A percentile compares a stretch with the other conserved stretches of the same genome.
These are phyloP conservation scores for Paramecium pentaurelia DNA, from an alignment of 73 alveolate species.

Conservation along the genomic window DNA sequence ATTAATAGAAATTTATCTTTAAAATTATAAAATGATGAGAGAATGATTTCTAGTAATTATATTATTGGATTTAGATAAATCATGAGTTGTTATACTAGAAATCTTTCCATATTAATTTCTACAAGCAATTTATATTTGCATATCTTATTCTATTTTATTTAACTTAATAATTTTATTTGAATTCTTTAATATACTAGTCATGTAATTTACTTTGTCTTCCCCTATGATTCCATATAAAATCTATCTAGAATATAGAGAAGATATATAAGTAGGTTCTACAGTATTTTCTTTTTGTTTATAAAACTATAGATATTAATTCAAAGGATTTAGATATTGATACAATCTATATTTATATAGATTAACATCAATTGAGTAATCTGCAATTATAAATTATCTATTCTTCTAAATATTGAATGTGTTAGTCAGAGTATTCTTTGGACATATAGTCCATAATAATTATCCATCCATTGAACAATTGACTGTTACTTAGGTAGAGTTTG, in stretches of 20 bases:
- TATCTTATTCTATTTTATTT: not conserved
- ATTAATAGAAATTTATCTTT: not conserved
- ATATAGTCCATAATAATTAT: not conserved
- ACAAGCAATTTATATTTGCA: conserved; percentile 6
- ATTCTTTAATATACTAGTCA: not conserved
- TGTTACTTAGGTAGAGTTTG: not conserved
- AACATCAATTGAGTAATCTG: not conserved
- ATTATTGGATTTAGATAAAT: not conserved
- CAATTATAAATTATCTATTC: not conserved
- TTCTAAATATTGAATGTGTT: not conserved
- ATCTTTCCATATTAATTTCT: not conserved
- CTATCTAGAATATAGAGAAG: not conserved
- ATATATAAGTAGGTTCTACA: not conserved
- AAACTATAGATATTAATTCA: not conserved
- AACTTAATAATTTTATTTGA: not conserved
- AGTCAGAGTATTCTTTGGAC: not conserved
- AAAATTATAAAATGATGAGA: not conserved
- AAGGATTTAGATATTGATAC: not conserved
- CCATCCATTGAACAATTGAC: not conserved
- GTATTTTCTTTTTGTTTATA: not conserved
- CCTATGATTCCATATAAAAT: not conserved
- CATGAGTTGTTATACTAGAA: not conserved
- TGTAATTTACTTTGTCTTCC: not conserved
- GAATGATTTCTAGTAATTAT: not conserved
- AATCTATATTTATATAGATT: not conserved